A percentile compares a stretch with the other conserved stretches of the same genome.
Conservation (phyloP, 2,329 filamentous ascomycete species). For the Aspergillus sp. region DNA sequence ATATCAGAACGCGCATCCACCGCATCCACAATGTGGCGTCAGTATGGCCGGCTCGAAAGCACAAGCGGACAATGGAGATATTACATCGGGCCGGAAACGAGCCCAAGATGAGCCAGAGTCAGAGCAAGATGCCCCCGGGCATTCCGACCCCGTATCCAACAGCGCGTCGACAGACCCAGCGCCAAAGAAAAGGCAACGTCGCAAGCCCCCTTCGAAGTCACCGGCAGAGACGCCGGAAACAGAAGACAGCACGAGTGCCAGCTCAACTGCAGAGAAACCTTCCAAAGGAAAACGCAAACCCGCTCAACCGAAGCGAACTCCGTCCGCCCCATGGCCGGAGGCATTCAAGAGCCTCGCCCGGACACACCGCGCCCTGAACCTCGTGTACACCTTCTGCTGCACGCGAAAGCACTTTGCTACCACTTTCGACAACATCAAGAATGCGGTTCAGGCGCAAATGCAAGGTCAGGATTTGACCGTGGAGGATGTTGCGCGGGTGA, state of each 20-base stretch:
- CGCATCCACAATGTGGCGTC: slow-evolving; percentile 25
- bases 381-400: slow-evolving; percentile 93
- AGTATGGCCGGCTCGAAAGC: slow-evolving; percentile 24
- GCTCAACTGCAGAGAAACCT: background rate
- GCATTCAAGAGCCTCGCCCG: slow-evolving; percentile 72
- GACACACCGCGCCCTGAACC: slow-evolving; percentile 80
- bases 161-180: slow-evolving; percentile 19
- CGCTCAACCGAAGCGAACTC: slow-evolving; percentile 24
- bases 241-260: background rate
- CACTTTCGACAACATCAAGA: slow-evolving; percentile 84
- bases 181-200: slow-evolving; percentile 9
- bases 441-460: slow-evolving; percentile 80
- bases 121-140: background rate
- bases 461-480: slow-evolving; percentile 65
- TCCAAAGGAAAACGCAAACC: slow-evolving; percentile 5
- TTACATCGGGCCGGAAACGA: slow-evolving; percentile 24
- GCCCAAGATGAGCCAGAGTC: slow-evolving; percentile 9
- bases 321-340: slow-evolving; percentile 68
- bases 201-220: background rate
- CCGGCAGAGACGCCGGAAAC: background rate
- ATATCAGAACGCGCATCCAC: background rate
- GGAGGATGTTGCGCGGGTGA: slow-evolving; percentile 81
- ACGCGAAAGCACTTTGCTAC: slow-evolving; percentile 90
- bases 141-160: slow-evolving; percentile 3
- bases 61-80: background rate